These are phyloP conservation scores for Annulohypoxylon nitens DNA, from an alignment of 495 filamentous ascomycete genomes.

Conservation along the genomic window DNA sequence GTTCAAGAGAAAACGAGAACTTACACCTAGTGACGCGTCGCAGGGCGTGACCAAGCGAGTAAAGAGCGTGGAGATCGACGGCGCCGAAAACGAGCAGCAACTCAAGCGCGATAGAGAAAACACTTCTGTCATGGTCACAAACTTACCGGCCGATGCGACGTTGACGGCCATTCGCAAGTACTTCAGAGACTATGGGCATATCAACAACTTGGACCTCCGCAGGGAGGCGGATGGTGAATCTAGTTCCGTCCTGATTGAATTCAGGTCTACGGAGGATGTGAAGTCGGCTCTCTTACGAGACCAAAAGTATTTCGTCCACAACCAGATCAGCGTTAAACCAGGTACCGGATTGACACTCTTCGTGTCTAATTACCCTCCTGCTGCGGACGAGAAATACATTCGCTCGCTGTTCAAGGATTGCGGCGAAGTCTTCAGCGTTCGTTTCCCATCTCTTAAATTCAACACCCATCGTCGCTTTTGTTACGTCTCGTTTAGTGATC, in stretches of 20 bases:
- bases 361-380: slow-evolving; percentile 90
- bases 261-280: slow-evolving; percentile 82
- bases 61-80: slow-evolving; percentile 63
- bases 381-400: slow-evolving; percentile 85
- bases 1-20: slow-evolving; percentile 80
- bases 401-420: slow-evolving; percentile 79
- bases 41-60: slow-evolving; percentile 68
- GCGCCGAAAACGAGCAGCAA: slow-evolving; percentile 51
- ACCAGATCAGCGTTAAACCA: slow-evolving; percentile 76
- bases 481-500: slow-evolving; percentile 86
- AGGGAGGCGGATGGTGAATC: slow-evolving; percentile 68
- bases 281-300: slow-evolving; percentile 82
- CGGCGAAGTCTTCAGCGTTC: slow-evolving; percentile 86
- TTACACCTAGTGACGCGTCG: slow-evolving; percentile 56
- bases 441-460: slow-evolving; percentile 90
- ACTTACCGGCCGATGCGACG: slow-evolving; percentile 76
- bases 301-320: slow-evolving; percentile 77
- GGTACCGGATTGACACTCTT: slow-evolving; percentile 84
- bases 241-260: slow-evolving; percentile 85
- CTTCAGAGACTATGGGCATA: slow-evolving; percentile 87
- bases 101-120: slow-evolving; percentile 89
- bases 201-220: slow-evolving; percentile 78
- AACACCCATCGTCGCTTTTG: slow-evolving; percentile 92
- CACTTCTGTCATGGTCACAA: slow-evolving; percentile 82
- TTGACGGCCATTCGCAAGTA: slow-evolving; percentile 84